These are phyloP conservation scores for Westerdykella sp. DNA, from an alignment of 2,329 filamentous ascomycete species.

Conservation along the genomic window DNA sequence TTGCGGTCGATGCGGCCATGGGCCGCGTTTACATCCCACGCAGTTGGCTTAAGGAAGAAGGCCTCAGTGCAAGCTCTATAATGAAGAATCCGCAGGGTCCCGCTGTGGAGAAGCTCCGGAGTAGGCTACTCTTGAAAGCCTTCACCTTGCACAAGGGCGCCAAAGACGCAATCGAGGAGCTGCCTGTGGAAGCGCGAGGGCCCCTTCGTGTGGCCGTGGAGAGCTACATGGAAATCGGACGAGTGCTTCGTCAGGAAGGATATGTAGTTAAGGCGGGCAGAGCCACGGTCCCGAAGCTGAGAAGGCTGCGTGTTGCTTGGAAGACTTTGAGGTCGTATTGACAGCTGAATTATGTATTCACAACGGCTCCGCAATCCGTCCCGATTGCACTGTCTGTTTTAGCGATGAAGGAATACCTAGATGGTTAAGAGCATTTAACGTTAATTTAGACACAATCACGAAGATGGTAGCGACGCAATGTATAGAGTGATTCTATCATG, in stretches of 20 bases:
- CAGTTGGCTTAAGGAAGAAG: slow-evolving; percentile 56
- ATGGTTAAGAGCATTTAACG: too few relatives aligned
- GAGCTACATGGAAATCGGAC: slow-evolving; percentile 70
- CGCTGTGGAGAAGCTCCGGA: slow-evolving; percentile 47
- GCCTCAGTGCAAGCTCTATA: slow-evolving; percentile 50
- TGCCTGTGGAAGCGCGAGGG: slow-evolving; percentile 56
- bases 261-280: slow-evolving; percentile 41
- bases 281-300: slow-evolving; percentile 44
- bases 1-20: slow-evolving; percentile 60
- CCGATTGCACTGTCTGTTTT: too few relatives aligned
- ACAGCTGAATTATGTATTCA: neutral
- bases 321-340: slow-evolving; percentile 40
- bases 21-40: slow-evolving; percentile 63
- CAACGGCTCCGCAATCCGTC: too few relatives aligned
- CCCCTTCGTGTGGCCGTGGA: slow-evolving; percentile 65
- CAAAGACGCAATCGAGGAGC: slow-evolving; percentile 51
- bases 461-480: too few relatives aligned
- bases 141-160: slow-evolving; percentile 55
- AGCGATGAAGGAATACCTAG: too few relatives aligned
- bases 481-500: too few relatives aligned
- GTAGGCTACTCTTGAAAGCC: slow-evolving; percentile 53
- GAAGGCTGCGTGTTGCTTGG: slow-evolving; percentile 54
- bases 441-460: too few relatives aligned
- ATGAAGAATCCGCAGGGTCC: slow-evolving; percentile 46
- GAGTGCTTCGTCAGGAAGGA: slow-evolving; percentile 49